Conservation (phyloP, 2,329 filamentous ascomycete species). For the Rutstroemia sp. region DNA sequence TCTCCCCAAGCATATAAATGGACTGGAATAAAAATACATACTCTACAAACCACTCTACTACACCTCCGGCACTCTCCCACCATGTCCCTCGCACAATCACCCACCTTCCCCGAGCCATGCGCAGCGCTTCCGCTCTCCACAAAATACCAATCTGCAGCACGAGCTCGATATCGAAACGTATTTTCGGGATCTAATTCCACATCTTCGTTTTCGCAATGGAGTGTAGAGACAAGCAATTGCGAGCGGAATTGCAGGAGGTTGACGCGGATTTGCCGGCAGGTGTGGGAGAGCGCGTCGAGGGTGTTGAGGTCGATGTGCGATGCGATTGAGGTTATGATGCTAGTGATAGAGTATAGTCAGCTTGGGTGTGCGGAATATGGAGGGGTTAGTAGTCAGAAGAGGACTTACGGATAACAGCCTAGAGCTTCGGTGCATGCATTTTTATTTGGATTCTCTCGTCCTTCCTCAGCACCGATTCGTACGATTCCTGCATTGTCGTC, state of each 20-base stretch:
- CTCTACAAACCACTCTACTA: conserved; percentile 70
- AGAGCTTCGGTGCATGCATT: conserved; percentile 55
- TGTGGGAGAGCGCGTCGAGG: conserved; percentile 73
- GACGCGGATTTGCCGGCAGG: conserved; percentile 71
- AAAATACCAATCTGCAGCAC: conserved; percentile 51
- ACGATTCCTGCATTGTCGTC: background rate
- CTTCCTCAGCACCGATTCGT: background rate
- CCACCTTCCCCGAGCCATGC: conserved; percentile 57
- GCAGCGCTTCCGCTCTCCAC: conserved; percentile 43
- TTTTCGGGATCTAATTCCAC: conserved; percentile 47
- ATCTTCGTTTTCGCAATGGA: conserved; percentile 72
- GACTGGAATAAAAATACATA: conserved; percentile 37
- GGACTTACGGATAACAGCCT: conserved; percentile 61
- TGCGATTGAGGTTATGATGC: conserved; percentile 69
- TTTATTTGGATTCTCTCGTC: conserved; percentile 38
- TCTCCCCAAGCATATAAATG: conserved; percentile 42
- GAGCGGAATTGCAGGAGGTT: conserved; percentile 73
- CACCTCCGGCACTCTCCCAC: conserved; percentile 78
- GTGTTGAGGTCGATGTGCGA: conserved; percentile 78
- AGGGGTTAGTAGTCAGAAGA: conserved; percentile 28
- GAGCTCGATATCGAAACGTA: conserved; percentile 49
- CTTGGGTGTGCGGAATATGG: conserved; percentile 2
- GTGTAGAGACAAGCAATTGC: conserved; percentile 64
- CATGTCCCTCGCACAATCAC: conserved; percentile 79
- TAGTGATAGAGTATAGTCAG: conserved; percentile 33